These are phyloP conservation scores for Nepenthes gracilis DNA, from an alignment of 148 eudicot species.

Conservation along the genomic window DNA sequence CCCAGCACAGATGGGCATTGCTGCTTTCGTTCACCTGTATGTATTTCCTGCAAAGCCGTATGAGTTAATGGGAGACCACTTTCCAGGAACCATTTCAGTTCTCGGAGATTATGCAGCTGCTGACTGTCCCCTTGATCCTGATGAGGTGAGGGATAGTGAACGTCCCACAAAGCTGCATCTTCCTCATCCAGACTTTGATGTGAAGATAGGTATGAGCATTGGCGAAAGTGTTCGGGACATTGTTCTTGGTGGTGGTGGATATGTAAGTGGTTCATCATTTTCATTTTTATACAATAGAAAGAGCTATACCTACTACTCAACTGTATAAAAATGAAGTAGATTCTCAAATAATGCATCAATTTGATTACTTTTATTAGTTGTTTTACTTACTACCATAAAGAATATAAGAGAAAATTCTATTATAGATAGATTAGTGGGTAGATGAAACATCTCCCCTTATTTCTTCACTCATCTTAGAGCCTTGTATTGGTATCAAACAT, in stretches of 20 bases:
- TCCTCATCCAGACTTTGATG: constrained; percentile 64
- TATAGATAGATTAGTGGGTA: too few species aligned
- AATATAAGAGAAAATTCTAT: too few species aligned
- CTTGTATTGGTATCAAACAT: too few species aligned
- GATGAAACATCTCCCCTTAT: too few species aligned
- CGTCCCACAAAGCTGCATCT: constrained; percentile 90
- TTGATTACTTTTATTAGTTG: too few species aligned
- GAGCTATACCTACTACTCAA: too few species aligned
- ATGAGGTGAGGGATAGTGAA: constrained; percentile 94
- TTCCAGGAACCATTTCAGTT: constrained; percentile 65
- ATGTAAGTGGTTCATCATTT: constrained; percentile 42
- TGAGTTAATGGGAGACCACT: constrained; percentile 72
- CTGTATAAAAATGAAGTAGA: too few species aligned
- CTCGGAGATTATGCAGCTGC: constrained; percentile 94
- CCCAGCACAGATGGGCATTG: constrained; percentile 95
- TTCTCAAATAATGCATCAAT: too few species aligned
- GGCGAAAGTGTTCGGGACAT: constrained; percentile 91
- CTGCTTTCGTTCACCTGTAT: constrained; percentile 84
- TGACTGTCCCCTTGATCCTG: constrained; percentile 91
- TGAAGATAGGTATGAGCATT: constrained; percentile 64
- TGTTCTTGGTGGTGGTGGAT: constrained; percentile 88
- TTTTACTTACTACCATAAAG: too few species aligned
- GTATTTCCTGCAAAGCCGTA: constrained; percentile 95
- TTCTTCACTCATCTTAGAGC: too few species aligned
- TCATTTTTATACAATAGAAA: background rate